These are phyloP conservation scores for Catharanthus roseus DNA, from an alignment of 257 asterid species.

Conservation along the genomic window DNA sequence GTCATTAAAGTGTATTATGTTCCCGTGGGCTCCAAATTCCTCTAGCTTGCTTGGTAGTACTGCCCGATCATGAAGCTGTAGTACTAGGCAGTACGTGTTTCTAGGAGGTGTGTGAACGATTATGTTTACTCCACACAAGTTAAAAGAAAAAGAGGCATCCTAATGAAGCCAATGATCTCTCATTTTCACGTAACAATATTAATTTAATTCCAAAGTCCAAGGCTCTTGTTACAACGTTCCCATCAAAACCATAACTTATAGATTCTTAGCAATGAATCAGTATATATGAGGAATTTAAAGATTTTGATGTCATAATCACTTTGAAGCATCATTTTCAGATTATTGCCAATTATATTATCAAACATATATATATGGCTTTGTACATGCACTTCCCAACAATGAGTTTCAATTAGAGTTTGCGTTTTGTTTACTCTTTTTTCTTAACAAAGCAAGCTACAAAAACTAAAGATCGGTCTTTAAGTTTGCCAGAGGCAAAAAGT, in stretches of 20 bases:
- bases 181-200: not conserved
- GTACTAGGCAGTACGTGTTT: not conserved
- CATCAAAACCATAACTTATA: slow-evolving; percentile 1
- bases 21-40: no score
- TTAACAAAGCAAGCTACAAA: not conserved
- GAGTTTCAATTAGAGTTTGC: not conserved
- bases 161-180: slow-evolving; percentile 1
- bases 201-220: not conserved
- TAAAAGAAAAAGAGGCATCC: not conserved
- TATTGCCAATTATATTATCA: not conserved
- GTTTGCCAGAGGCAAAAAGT: not conserved
- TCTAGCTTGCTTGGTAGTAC: no score
- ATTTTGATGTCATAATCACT: not conserved
- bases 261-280: not conserved
- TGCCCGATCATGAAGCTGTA: not conserved
- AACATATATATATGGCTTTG: not conserved
- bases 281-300: not conserved
- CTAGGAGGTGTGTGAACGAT: not conserved
- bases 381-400: not conserved
- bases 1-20: no score
- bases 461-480: not conserved
- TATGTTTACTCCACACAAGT: not conserved
- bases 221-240: slow-evolving; percentile 11
- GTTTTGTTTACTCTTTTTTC: not conserved
- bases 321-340: not conserved